Conservation (phyloP, 2,329 filamentous ascomycete genomes). For the Arthrobotrys iridis region DNA sequence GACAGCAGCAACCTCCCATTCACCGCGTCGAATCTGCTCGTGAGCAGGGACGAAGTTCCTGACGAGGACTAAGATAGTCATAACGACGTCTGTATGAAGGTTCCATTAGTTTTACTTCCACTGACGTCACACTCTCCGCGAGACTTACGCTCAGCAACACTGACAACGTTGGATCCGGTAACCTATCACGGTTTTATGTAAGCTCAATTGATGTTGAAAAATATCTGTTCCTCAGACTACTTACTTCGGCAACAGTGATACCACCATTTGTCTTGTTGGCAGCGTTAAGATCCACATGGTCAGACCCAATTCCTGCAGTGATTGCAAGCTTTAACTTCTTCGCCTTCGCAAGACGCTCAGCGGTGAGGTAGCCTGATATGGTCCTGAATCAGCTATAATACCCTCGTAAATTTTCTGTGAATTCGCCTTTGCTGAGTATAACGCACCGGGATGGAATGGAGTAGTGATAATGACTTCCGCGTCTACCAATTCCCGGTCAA, state of each 20-base stretch:
- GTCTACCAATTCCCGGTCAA: slow-evolving; percentile 95
- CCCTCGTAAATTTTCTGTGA: neutral
- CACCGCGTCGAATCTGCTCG: slow-evolving; percentile 86
- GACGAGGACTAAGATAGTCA: slow-evolving; percentile 95
- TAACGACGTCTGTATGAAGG: slow-evolving; percentile 75
- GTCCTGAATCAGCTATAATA: slow-evolving; percentile 71
- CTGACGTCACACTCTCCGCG: neutral
- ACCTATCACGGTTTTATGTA: slow-evolving; percentile 64
- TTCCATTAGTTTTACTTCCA: neutral
- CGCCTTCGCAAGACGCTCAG: slow-evolving; percentile 93
- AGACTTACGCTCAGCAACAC: slow-evolving; percentile 80
- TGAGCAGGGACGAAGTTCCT: slow-evolving; percentile 99
- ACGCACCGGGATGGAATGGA: slow-evolving; percentile 69
- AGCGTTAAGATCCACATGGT: slow-evolving; percentile 95
- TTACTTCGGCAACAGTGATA: slow-evolving; percentile 86
- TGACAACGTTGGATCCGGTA: slow-evolving; percentile 97
- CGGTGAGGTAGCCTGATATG: slow-evolving; percentile 95
- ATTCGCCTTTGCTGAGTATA: neutral
- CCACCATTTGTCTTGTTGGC: slow-evolving; percentile 93
- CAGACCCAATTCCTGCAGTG: slow-evolving; percentile 93
- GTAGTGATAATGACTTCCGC: slow-evolving; percentile 99
- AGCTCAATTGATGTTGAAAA: neutral
- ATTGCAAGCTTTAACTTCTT: slow-evolving; percentile 99
- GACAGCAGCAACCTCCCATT: slow-evolving; percentile 94
- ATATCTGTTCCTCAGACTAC: neutral